Conservation (phyloP, 139 green algal species). For the Parachlorella kessleri region DNA sequence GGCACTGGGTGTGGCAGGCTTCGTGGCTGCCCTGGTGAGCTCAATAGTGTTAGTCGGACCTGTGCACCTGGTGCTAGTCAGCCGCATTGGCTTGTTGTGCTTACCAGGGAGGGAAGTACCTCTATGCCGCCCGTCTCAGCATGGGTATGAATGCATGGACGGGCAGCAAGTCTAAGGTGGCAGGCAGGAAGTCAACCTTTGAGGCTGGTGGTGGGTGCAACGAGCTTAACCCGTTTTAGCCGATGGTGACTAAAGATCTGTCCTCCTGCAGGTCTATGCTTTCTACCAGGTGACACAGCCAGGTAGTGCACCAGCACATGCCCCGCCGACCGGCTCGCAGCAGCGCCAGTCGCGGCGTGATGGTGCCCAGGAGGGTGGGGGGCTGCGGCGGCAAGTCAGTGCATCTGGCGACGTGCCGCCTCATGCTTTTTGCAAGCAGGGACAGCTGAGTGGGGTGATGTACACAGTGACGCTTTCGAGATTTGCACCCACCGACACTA, state of each 20-base stretch:
- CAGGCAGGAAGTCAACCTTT: no score
- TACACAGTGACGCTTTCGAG: conserved; percentile 30
- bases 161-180: no score
- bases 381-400: background rate
- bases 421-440: conserved; percentile 11
- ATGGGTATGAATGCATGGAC: no score
- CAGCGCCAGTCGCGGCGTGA: background rate
- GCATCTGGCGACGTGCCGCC: conserved; percentile 11
- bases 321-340: background rate
- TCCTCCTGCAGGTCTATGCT: background rate
- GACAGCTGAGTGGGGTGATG: conserved; percentile 36
- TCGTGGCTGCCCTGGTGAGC: conserved; percentile 7
- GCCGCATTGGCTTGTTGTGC: no score
- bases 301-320: background rate
- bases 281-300: conserved; percentile 25
- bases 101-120: no score
- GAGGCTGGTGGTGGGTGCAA: no score
- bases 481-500: conserved; percentile 2
- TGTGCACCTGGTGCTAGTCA: no score
- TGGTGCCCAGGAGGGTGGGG: background rate
- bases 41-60: no score
- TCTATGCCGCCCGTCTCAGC: no score
- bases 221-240: no score
- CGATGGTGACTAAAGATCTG: no score
- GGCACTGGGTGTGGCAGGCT: conserved; percentile 17